phyloP scores from a whole-genome alignment of 495 filamentous ascomycete genomes.

The Aspergillus baeticus region DNA sequence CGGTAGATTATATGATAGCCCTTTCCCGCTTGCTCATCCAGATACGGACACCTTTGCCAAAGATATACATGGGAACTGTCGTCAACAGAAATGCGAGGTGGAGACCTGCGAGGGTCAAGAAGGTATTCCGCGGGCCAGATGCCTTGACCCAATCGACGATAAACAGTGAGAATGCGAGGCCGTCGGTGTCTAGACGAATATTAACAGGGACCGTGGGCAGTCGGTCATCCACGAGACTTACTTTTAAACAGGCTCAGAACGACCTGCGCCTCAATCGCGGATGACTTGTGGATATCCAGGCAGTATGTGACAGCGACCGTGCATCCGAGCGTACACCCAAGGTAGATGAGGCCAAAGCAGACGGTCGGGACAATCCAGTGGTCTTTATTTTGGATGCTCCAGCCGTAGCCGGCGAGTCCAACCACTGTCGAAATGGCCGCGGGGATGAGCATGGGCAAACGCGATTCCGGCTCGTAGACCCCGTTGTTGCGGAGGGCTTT shows the following conservation, averaged over 20 bases:
- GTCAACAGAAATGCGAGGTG: not conserved
- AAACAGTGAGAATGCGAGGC: constrained; percentile 5
- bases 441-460: not conserved
- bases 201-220: not conserved
- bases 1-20: not conserved
- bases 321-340: constrained; percentile 7
- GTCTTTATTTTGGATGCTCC: constrained; percentile 1
- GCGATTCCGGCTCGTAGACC: constrained; percentile 8
- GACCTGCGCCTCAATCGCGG: constrained; percentile 5
- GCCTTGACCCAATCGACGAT: constrained; percentile 1
- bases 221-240: not conserved
- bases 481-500: not conserved
- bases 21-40: not conserved
- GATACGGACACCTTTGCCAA: not conserved
- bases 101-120: not conserved
- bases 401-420: constrained; percentile 2
- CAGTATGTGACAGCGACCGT: constrained; percentile 5
- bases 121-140: not conserved
- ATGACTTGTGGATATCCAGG: constrained; percentile 6
- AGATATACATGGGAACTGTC: not conserved
- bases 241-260: constrained; percentile 7
- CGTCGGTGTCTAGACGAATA: not conserved
- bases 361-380: constrained; percentile 7
- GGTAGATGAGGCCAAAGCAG: not conserved
- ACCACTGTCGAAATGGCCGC: not conserved